Conservation (phyloP, 2,329 filamentous ascomycete genomes). For the Aspergillus sp. region DNA sequence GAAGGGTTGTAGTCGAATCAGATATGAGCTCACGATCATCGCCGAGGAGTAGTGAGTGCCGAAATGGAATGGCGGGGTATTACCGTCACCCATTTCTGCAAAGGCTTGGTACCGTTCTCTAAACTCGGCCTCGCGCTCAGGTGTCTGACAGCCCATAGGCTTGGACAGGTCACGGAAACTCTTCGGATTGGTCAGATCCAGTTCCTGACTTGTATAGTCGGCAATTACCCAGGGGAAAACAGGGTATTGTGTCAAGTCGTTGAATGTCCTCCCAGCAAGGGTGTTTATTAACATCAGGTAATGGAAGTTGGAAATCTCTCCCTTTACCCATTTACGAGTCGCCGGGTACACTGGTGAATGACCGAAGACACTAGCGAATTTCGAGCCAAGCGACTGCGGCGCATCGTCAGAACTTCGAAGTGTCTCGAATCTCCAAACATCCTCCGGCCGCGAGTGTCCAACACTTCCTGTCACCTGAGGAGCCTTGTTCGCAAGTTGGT, state of each 20-base stretch:
- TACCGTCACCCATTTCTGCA: slow-evolving; percentile 80
- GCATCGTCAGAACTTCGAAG: slow-evolving; percentile 67
- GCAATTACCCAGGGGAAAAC: slow-evolving; percentile 97
- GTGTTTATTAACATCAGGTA: slow-evolving; percentile 99
- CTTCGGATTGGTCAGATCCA: slow-evolving; percentile 80
- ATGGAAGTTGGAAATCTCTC: slow-evolving; percentile 97
- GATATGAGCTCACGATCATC: slow-evolving; percentile 96
- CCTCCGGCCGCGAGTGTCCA: slow-evolving; percentile 73
- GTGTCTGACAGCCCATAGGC: slow-evolving; percentile 91
- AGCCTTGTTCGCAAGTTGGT: slow-evolving; percentile 73
- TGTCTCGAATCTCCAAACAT: slow-evolving; percentile 87
- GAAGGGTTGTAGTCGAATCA: slow-evolving; percentile 93
- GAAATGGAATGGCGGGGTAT: slow-evolving; percentile 84
- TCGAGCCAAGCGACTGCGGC: slow-evolving; percentile 72
- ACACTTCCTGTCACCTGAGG: slow-evolving; percentile 73
- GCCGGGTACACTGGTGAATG: slow-evolving; percentile 77
- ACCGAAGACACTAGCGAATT: slow-evolving; percentile 90
- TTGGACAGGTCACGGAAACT: slow-evolving; percentile 90
- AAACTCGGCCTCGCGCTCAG: slow-evolving; percentile 73
- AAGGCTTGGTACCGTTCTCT: slow-evolving; percentile 82
- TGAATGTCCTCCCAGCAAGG: slow-evolving; percentile 94
- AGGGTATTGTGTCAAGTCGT: slow-evolving; percentile 95
- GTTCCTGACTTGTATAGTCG: slow-evolving; percentile 90
- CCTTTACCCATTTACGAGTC: slow-evolving; percentile 85
- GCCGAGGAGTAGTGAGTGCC: slow-evolving; percentile 98